A percentile compares a stretch with the other conserved stretches of the same genome.
These are phyloP conservation scores for Daldinia eschscholtzii DNA, from an alignment of 2,329 filamentous ascomycete genomes.

Conservation along the genomic window DNA sequence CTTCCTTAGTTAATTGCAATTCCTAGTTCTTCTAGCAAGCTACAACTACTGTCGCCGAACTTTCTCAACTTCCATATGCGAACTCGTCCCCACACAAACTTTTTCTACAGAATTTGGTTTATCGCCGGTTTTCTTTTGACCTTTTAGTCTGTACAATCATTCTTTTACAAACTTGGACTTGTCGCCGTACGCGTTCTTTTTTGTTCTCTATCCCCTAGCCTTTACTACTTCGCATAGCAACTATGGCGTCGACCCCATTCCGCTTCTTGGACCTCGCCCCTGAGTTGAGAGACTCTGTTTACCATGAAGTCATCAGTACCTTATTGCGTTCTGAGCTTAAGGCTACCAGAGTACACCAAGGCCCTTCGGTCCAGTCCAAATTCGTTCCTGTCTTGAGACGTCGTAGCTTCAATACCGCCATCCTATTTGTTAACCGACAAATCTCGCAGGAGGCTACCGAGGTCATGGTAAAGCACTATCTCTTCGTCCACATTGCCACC, in stretches of 20 bases:
- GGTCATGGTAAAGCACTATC: neutral
- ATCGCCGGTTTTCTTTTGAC: no score
- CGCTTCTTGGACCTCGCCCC: neutral
- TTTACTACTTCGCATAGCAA: neutral
- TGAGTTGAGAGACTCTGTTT: neutral
- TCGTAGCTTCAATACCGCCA: neutral
- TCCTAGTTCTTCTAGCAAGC: neutral
- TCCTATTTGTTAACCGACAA: constrained; percentile 5
- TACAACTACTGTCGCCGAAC: neutral
- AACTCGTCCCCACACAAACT: neutral
- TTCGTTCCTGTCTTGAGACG: neutral
- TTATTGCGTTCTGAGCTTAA: neutral
- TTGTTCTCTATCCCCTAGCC: neutral
- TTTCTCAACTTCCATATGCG: neutral
- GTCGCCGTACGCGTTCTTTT: neutral
- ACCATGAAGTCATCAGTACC: neutral
- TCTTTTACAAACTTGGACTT: neutral
- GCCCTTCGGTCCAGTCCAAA: neutral
- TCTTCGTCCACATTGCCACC: neutral
- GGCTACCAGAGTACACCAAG: neutral
- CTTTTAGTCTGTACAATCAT: neutral
- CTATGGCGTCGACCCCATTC: neutral
- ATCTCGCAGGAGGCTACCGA: neutral
- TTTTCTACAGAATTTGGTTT: neutral
- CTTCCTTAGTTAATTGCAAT: neutral